Percentiles rank a stretch among this genome's conserved stretches.
phyloP scores from a whole-genome alignment of 495 filamentous ascomycete species.

The Penicillium canescens region DNA sequence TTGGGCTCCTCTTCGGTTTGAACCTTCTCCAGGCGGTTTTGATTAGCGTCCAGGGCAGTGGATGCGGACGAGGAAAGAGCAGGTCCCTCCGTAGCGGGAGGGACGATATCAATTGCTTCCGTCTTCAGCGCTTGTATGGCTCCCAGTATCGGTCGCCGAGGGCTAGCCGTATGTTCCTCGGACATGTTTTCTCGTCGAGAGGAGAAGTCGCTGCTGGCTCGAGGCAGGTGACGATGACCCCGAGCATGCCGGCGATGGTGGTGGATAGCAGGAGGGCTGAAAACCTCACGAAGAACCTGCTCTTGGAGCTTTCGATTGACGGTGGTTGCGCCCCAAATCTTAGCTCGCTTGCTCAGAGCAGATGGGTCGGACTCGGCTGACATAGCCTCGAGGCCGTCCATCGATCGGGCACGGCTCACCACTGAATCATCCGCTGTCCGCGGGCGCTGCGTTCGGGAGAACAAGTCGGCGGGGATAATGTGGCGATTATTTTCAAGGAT shows the following conservation, averaged over 20 bases:
- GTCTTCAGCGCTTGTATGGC: slow-evolving; percentile 19
- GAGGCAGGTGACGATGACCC: slow-evolving; percentile 58
- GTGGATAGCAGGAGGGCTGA: slow-evolving; percentile 78
- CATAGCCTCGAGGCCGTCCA: slow-evolving; percentile 14
- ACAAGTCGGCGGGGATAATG: slow-evolving; percentile 85
- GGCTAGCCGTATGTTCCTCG: slow-evolving; percentile 31
- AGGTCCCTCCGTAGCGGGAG: slow-evolving; percentile 21
- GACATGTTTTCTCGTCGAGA: slow-evolving; percentile 33
- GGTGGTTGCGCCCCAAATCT: slow-evolving; percentile 93
- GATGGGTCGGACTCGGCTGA: slow-evolving; percentile 19
- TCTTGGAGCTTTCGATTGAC: slow-evolving; percentile 87
- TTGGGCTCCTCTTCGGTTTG: slow-evolving; percentile 29
- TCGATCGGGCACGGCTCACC: slow-evolving; percentile 17
- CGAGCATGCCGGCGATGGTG: slow-evolving; percentile 61
- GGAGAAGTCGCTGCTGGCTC: slow-evolving; percentile 39
- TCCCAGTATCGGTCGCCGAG: slow-evolving; percentile 16
- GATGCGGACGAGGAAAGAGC: slow-evolving; percentile 46
- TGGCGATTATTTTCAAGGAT: slow-evolving; percentile 95
- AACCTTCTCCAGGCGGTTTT: slow-evolving; percentile 35
- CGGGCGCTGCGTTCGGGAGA: slow-evolving; percentile 40
- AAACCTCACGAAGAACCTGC: slow-evolving; percentile 92
- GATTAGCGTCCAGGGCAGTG: slow-evolving; percentile 39
- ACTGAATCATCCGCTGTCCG: slow-evolving; percentile 27
- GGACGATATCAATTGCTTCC: slow-evolving; percentile 34
- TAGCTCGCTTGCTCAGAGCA: slow-evolving; percentile 41